Base-by-base conservation (phyloP, 192 early-diverging fungal genomes). In the Backusella sp. region DNA sequence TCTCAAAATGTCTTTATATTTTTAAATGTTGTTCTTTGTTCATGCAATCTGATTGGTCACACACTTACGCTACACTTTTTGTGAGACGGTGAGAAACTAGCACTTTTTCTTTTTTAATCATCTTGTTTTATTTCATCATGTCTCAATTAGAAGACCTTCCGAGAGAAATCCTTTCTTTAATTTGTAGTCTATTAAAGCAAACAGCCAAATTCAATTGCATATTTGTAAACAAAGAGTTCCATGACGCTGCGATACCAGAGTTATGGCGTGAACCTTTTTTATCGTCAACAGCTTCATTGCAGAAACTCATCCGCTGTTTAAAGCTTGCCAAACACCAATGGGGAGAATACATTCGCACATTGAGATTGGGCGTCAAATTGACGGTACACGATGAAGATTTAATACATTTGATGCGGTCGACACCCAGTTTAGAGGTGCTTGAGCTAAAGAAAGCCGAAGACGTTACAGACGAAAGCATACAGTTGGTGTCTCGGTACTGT, bases 391-490 rank as follows among this genome's bases (percentile, higher is more conserved):
- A 71, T 30, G 39, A 71, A 17, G 70, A 71, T 32, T 30, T 71
- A 49, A 46, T 71, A 49, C 26, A 41, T 30, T 30, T 71, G 70
- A 26, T 71, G 39, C 41, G 39, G 9, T 1, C 17, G 0, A 21
- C 35, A 32, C 68, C 39, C 8, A 65, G 28, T 41, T 39, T 77
- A 39, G 76, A 77, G 44, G 53, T 52, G 34, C 26, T 77, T n/a
- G 35, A 71, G n/a, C 26, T 77, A 37, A 35, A 23, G 21, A 36
- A 65, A 17, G 68, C 76, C 39, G 53, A 71, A 1, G 52, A 66
- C 6, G 6, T 76, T 6, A 76, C 79, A 23, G 79, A 80, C 66
- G 49, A 71, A 34, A 72, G 74, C 28, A 53, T 80, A 14, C 53
- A 21, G 3, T 37, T 34, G 11, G 74, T 80, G 4, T 68, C 68